Base-by-base conservation (phyloP, 495 filamentous ascomycete genomes). In the Trichoderma gamsii region DNA sequence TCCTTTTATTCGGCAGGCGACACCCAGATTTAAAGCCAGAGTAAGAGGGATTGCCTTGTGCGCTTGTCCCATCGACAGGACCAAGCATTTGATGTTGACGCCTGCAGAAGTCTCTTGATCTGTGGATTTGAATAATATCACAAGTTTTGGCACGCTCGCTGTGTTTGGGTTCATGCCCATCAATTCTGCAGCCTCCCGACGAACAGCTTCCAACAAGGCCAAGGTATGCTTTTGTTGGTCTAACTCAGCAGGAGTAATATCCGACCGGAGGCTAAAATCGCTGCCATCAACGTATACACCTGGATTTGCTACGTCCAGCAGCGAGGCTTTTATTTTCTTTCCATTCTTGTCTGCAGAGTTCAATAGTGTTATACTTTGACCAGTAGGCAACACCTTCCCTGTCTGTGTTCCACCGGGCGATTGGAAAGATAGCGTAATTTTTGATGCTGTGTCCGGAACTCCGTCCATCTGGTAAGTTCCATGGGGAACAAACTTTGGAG, bases 391-490 rank as follows among this genome's bases (percentile, higher is more conserved):
- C 41, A 86, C 59, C 56, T 81, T 81, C 0, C 85, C 85, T 1
- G 86, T 88, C 59, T 80, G 83, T 11, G 83, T 80, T 0, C 86
- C 87, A 13, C 80, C 85, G 0, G 86, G 86, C 43, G 84, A 72
- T 5, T 86, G 71, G 69, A 88, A 89, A 29, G 83, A 81, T 16
- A 88, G 75, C 32, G 79, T 72, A 15, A 89, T 79, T 32, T 75
- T 78, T 0, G 85, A 77, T 1, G 75, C 86, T 0, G 80, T 82
- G 0, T 84, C 86, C 11, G 81, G 73, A 0, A 88, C 87, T 0
- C 86, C 86, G 73, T 86, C 85, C 52, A 88, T 87, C 0, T 77
- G 70, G 68, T 85, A 86, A 4, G 81, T 76, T 3, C 85, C 85
- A 7, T 49, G 61, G 0, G 79, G 71, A 0, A 77, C 35, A 38